Conservation (phyloP, 2,329 filamentous ascomycete species). For the Simplicillium aogashimaense region DNA sequence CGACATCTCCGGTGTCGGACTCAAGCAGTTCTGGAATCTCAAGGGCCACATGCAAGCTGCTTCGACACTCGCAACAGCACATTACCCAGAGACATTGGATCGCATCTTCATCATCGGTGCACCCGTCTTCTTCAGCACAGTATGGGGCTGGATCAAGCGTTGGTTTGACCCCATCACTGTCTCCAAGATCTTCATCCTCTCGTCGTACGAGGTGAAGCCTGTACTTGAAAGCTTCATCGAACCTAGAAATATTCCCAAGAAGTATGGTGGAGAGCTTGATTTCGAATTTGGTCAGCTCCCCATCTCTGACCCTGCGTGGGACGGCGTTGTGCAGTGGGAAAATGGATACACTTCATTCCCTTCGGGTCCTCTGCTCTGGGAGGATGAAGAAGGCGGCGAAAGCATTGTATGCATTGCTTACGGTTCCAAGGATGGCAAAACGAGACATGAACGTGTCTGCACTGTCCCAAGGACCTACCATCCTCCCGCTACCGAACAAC, state of each 20-base stretch:
- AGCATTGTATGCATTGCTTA: conserved; percentile 42
- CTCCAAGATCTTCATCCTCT: conserved; percentile 90
- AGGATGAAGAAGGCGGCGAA: conserved; percentile 30
- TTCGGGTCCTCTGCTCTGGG: conserved; percentile 47
- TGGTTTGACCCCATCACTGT: conserved; percentile 93
- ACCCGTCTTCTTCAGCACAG: conserved; percentile 80
- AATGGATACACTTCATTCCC: conserved; percentile 43
- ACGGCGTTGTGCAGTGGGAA: conserved; percentile 40
- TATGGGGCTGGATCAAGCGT: conserved; percentile 90
- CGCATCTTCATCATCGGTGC: conserved; percentile 68
- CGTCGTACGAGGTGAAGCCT: conserved; percentile 58
- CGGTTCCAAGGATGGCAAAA: conserved; percentile 34
- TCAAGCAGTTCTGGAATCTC: conserved; percentile 94
- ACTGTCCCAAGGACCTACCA: conserved; percentile 36
- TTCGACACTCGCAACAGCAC: conserved; percentile 75
- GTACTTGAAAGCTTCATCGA: conserved; percentile 78
- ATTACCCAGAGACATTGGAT: conserved; percentile 86
- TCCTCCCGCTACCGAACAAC: conserved; percentile 10
- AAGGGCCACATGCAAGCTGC: conserved; percentile 91
- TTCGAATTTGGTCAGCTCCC: conserved; percentile 49
- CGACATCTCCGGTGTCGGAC: conserved; percentile 77
- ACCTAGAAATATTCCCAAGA: conserved; percentile 70
- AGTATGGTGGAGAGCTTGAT: conserved; percentile 80
- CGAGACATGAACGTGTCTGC: conserved; percentile 38
- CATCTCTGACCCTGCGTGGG: conserved; percentile 55